These are phyloP conservation scores for Diaporthe helianthi DNA, from an alignment of 2,329 filamentous ascomycete species.

Conservation along the genomic window DNA sequence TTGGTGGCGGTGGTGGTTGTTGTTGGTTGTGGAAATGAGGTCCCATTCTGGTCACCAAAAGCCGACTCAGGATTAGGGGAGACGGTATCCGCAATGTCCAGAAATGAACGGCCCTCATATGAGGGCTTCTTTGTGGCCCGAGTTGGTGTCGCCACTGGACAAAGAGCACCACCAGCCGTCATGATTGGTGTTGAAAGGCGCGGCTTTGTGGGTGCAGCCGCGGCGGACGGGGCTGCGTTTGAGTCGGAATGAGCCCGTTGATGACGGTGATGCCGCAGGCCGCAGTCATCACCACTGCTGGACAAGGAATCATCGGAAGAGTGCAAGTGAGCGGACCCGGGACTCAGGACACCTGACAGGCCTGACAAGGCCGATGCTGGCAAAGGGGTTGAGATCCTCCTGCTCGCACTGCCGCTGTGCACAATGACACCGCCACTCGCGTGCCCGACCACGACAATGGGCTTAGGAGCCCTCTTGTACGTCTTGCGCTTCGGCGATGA, in stretches of 20 bases:
- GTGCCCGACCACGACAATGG: slow-evolving; percentile 48
- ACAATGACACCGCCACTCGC: slow-evolving; percentile 36
- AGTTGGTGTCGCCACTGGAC: slow-evolving; percentile 18
- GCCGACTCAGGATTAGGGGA: slow-evolving; percentile 6
- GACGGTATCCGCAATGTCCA: slow-evolving; percentile 22
- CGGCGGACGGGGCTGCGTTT: slow-evolving; percentile 23
- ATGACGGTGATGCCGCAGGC: slow-evolving; percentile 37
- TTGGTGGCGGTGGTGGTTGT: slow-evolving; percentile 7
- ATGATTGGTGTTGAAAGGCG: slow-evolving; percentile 34
- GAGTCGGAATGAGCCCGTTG: slow-evolving; percentile 33
- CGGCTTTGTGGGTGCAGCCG: slow-evolving; percentile 26
- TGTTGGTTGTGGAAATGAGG: slow-evolving; percentile 22
- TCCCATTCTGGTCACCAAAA: background rate
- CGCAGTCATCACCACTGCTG: slow-evolving; percentile 44
- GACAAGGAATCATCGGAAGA: slow-evolving; percentile 53
- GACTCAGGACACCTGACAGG: slow-evolving; percentile 18
- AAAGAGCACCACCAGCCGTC: slow-evolving; percentile 23
- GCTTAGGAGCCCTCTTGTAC: slow-evolving; percentile 44
- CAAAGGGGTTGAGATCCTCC: slow-evolving; percentile 45
- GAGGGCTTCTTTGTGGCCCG: slow-evolving; percentile 32
- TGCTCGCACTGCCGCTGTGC: slow-evolving; percentile 39
- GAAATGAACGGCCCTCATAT: background rate
- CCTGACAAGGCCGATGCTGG: slow-evolving; percentile 41
- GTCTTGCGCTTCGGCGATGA: slow-evolving; percentile 38
- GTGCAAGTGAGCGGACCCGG: slow-evolving; percentile 46